A percentile compares a stretch with the other conserved stretches of the same genome.
These are phyloP conservation scores for Geotrichum histeridarum DNA, from an alignment of 1,139 yeast genomes.

Conservation along the genomic window DNA sequence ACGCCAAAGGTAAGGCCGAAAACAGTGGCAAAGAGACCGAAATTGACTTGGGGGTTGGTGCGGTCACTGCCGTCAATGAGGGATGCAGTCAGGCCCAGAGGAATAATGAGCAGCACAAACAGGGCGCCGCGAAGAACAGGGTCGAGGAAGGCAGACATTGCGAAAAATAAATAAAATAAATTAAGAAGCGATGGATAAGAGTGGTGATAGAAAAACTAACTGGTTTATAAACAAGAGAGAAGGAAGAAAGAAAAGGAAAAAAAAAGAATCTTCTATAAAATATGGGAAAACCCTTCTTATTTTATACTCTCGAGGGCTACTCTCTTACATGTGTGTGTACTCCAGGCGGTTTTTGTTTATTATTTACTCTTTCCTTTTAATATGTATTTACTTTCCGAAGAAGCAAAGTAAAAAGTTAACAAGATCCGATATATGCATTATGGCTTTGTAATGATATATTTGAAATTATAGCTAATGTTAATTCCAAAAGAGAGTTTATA, in stretches of 20 bases:
- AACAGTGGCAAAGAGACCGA: constrained; percentile 77
- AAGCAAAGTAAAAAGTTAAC: too few species aligned
- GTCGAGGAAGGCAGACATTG: constrained; percentile 43
- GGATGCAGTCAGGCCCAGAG: constrained; percentile 81
- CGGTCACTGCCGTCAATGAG: constrained; percentile 59
- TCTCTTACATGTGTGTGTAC: too few species aligned
- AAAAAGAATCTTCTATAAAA: background rate
- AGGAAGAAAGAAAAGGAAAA: background rate
- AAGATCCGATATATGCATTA: too few species aligned
- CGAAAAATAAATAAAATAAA: background rate
- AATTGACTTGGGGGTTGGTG: constrained; percentile 78
- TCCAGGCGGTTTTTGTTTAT: too few species aligned
- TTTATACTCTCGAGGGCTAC: too few species aligned
- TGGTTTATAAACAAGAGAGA: background rate
- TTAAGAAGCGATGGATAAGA: background rate
- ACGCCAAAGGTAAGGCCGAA: constrained; percentile 78
- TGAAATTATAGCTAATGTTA: too few species aligned
- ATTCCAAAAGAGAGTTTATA: too few species aligned
- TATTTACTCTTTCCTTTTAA: too few species aligned
- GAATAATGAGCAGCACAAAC: constrained; percentile 68
- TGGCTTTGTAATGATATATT: too few species aligned
- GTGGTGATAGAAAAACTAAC: background rate
- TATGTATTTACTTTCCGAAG: too few species aligned
- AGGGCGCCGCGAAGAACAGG: constrained; percentile 66
- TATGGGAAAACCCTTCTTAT: background rate